Base-by-base conservation (phyloP, 2,329 filamentous ascomycete genomes). In the Neofusicoccum parvum region DNA sequence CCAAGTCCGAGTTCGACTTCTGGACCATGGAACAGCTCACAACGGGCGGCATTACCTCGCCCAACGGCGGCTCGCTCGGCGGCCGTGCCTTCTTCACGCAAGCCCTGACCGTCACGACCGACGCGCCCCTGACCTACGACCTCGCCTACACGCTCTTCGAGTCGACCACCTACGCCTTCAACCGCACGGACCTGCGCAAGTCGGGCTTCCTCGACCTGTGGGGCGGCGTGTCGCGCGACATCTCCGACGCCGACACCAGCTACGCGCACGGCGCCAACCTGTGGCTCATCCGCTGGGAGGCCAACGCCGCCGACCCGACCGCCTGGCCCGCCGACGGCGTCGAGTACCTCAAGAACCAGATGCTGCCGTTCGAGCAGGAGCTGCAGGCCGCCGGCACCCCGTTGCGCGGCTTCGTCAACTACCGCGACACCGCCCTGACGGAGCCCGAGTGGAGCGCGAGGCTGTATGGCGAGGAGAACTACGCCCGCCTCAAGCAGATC, bases 211-310 rank as follows among this genome's bases (percentile, higher is more conserved):
- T 71, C 15, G 70, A 71, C 36, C 64, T 71, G 0, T 71, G 69
- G 70, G 70, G 69, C 20, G 70, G 70, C 17, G 62, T 69, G 23
- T 65, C 65, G 27, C 68, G 65, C 48, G 46, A 70, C 15, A 45
- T 69, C 15, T 59, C 65, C 4, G 69, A 71, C 48, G 65, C 58
- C 1, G 68, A 71, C 14, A 65, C 69, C 23, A 59, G 63, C 27
- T 66, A 67, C 41, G 67, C 64, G 4, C 68, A 71, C 39, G 68
- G 68, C 32, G 67, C 63, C 64, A 69, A 59, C 58, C 69, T 70
- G 9, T 71, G 70, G 70, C 64, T 71, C 12, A 64, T 71, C n/a
- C 70, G 70, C n/a, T 68, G 69, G 27, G 69, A 71, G 17, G 70
- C 69, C 32, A 66, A 69, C 11, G 68, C 54, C 32, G 49, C 6